A percentile compares a stretch with the other conserved stretches of the same genome.
Conservation (phyloP, 176 grass and related monocot genomes). For the Musa acuminata region DNA sequence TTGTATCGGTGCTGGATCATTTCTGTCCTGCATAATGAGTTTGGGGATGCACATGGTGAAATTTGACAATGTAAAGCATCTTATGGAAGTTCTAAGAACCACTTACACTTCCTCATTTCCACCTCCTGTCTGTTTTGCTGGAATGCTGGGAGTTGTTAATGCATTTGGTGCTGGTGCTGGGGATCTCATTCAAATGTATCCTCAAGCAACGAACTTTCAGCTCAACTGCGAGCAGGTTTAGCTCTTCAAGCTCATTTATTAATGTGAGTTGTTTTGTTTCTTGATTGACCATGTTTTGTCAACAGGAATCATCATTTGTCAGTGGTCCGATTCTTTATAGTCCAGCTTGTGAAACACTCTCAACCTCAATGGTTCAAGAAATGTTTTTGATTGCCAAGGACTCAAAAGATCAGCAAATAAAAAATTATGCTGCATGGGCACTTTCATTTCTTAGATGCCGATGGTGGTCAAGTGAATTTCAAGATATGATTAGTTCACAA, state of each 20-base stretch:
- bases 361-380: slow-evolving; percentile 64
- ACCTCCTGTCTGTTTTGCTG: slow-evolving; percentile 71
- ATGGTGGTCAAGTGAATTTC: slow-evolving; percentile 43
- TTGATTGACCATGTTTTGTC: slow-evolving; percentile 23
- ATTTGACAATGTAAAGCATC: slow-evolving; percentile 43
- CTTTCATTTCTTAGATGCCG: slow-evolving; percentile 74
- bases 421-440: slow-evolving; percentile 74
- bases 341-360: slow-evolving; percentile 59
- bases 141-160: slow-evolving; percentile 74
- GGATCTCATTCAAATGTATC: slow-evolving; percentile 40
- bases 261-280: not conserved
- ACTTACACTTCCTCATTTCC: slow-evolving; percentile 53
- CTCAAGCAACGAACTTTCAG: slow-evolving; percentile 30
- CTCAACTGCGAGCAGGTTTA: slow-evolving; percentile 45
- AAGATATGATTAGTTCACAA: slow-evolving; percentile 38
- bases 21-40: slow-evolving; percentile 61
- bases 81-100: slow-evolving; percentile 55
- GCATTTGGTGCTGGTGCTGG: slow-evolving; percentile 72
- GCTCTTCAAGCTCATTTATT: not conserved
- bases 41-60: slow-evolving; percentile 62
- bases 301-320: slow-evolving; percentile 60
- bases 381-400: slow-evolving; percentile 88
- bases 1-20: slow-evolving; percentile 76
- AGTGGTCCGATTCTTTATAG: slow-evolving; percentile 55
- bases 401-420: slow-evolving; percentile 50